Evolutionary conservation across 2,329 filamentous ascomycete species (phyloP).

Genomic region (Clonostachys chloroleuca): DNA sequence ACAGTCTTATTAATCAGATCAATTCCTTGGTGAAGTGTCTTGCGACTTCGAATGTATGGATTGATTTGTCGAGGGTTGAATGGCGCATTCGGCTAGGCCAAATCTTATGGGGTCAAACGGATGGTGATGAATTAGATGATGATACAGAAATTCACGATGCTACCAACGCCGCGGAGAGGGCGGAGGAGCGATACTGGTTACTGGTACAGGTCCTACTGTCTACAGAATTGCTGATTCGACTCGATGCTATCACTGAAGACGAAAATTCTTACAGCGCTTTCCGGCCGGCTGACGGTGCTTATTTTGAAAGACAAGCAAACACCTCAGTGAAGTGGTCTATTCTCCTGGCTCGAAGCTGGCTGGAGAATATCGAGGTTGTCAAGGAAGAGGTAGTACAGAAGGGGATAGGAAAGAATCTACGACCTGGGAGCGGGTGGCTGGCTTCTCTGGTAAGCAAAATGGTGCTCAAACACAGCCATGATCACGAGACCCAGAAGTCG

Average conservation of each 20-base stretch:
- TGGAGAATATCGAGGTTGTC: constrained; percentile 62
- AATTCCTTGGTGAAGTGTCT: constrained; percentile 63
- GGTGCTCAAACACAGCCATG: constrained; percentile 33
- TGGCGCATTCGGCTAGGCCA: constrained; percentile 72
- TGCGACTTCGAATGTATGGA: constrained; percentile 63
- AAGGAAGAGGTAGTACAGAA: constrained; percentile 26
- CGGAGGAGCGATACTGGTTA: constrained; percentile 63
- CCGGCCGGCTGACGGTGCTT: constrained; percentile 50
- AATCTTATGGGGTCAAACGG: constrained; percentile 58
- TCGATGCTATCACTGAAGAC: constrained; percentile 59
- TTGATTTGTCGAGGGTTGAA: constrained; percentile 70
- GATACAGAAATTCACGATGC: constrained; percentile 45
- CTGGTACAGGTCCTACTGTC: constrained; percentile 61
- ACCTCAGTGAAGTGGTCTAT: constrained; percentile 63
- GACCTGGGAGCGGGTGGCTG: constrained; percentile 40
- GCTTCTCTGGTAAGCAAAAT: constrained; percentile 52
- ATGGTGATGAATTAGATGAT: constrained; percentile 48
- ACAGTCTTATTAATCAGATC: constrained; percentile 66
- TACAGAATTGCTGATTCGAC: constrained; percentile 59
- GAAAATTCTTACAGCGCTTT: constrained; percentile 48
- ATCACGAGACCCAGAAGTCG: constrained; percentile 2
- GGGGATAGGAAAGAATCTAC: background rate
- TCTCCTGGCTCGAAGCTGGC: constrained; percentile 58
- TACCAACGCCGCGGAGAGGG: constrained; percentile 42
- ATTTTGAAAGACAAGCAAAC: constrained; percentile 59